Conservation (phyloP, 441 rosid genomes). For the Theobroma grandiflorum region DNA sequence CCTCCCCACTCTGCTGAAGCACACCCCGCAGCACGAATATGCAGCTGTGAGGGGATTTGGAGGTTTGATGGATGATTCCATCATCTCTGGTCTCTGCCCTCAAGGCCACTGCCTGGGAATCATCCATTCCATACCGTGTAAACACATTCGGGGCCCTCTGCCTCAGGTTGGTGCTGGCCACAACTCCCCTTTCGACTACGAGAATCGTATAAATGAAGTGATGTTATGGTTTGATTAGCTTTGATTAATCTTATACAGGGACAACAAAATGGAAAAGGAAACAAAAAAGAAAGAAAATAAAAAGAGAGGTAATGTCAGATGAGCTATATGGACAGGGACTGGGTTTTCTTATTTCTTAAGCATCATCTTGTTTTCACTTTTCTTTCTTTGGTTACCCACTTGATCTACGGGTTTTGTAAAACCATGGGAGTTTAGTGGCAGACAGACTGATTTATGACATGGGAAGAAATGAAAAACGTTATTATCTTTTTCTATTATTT, state of each 20-base stretch:
- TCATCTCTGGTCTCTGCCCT: slow-evolving; percentile 18
- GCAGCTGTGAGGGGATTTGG: slow-evolving; percentile 39
- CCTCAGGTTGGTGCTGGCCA: slow-evolving; percentile 30
- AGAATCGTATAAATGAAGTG: slow-evolving; percentile 36
- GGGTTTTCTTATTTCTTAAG: not conserved
- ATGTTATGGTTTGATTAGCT: slow-evolving; percentile 26
- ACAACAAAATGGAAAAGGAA: not conserved
- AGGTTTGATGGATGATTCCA: slow-evolving; percentile 27
- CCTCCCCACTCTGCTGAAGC: slow-evolving; percentile 30
- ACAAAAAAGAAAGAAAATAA: not conserved
- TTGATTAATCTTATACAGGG: not conserved
- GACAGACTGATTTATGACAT: not conserved
- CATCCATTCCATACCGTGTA: not conserved
- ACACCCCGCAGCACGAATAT: slow-evolving; percentile 18
- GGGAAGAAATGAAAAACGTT: not conserved
- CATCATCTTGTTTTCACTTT: not conserved
- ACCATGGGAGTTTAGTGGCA: not conserved
- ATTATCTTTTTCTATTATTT: not conserved
- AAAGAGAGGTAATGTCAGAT: not conserved
- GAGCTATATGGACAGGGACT: not conserved
- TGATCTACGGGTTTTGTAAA: not conserved
- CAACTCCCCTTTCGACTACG: slow-evolving; percentile 28
- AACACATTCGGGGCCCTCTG: not conserved
- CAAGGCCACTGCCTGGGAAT: slow-evolving; percentile 12
- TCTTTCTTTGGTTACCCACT: not conserved